Percentiles rank a stretch among this genome's conserved stretches.
Conservation (phyloP, 305 asterid species). For the Fraxinus dipetala region DNA sequence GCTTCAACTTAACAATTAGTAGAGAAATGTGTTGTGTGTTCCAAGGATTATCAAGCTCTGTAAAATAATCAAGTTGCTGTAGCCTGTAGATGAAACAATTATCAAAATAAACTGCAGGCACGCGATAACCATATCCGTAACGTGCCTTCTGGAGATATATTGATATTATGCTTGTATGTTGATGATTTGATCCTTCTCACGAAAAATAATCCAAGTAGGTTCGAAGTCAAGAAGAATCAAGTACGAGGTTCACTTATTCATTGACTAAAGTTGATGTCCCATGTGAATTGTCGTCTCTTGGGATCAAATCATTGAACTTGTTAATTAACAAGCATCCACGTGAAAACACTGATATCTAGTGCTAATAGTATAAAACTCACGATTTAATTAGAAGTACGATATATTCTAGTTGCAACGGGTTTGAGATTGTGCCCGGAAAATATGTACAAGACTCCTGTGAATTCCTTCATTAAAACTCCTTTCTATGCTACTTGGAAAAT, state of each 20-base stretch:
- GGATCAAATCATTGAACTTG: background rate
- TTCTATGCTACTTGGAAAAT: too few species aligned
- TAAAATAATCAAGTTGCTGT: background rate
- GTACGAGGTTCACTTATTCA: background rate
- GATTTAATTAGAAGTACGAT: background rate
- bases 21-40: background rate
- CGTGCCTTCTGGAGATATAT: background rate
- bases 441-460: background rate
- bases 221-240: background rate
- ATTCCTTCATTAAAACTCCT: too few species aligned
- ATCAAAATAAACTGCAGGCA: background rate
- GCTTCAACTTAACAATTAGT: background rate
- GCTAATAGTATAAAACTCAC: background rate
- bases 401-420: background rate
- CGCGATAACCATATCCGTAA: background rate
- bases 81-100: background rate
- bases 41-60: background rate
- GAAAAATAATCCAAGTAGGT: background rate
- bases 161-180: background rate
- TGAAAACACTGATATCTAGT: background rate
- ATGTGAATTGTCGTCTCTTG: background rate
- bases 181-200: background rate
- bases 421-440: background rate
- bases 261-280: background rate
- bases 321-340: background rate